phyloP scores from a whole-genome alignment of 140 eudicot genomes.

The Cichorium intybus region DNA sequence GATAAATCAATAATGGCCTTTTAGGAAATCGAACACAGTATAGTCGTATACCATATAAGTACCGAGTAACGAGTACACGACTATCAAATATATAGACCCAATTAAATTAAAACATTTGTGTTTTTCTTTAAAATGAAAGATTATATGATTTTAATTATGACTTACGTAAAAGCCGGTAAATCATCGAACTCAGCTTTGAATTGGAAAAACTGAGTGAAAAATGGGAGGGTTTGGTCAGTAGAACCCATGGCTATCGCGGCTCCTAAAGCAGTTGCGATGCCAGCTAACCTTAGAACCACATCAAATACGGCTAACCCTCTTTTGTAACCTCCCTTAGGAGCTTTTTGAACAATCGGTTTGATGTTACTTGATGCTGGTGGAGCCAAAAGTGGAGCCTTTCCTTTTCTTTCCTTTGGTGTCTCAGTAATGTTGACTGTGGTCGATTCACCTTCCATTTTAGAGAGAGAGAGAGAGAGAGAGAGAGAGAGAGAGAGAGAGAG shows the following conservation, averaged over 20 bases:
- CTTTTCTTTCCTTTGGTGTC: slow-evolving; percentile 50
- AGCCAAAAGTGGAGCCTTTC: slow-evolving; percentile 55
- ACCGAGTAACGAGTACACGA: no score
- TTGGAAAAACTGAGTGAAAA: slow-evolving; percentile 70
- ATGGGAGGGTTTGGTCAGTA: slow-evolving; percentile 55
- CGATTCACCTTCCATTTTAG: slow-evolving; percentile 38
- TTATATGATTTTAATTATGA: not conserved
- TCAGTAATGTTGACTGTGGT: slow-evolving; percentile 33
- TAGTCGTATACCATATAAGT: no score
- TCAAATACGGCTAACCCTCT: slow-evolving; percentile 55
- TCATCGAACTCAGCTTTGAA: slow-evolving; percentile 59
- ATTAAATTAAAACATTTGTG: not conserved
- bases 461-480: slow-evolving; percentile 1
- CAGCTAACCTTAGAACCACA: slow-evolving; percentile 50
- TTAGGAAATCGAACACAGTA: no score
- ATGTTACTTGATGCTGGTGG: slow-evolving; percentile 20
- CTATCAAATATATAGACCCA: no score
- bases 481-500: not conserved
- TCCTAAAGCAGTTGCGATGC: slow-evolving; percentile 46
- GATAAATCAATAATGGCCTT: no score
- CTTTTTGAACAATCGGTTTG: slow-evolving; percentile 6
- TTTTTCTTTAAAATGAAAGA: not conserved
- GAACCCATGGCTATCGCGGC: slow-evolving; percentile 66
- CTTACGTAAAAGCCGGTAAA: slow-evolving; percentile 65
- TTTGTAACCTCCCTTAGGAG: slow-evolving; percentile 38